phyloP scores from a whole-genome alignment of 2,329 filamentous ascomycete species.

The Aspergillus hiratsukae region DNA sequence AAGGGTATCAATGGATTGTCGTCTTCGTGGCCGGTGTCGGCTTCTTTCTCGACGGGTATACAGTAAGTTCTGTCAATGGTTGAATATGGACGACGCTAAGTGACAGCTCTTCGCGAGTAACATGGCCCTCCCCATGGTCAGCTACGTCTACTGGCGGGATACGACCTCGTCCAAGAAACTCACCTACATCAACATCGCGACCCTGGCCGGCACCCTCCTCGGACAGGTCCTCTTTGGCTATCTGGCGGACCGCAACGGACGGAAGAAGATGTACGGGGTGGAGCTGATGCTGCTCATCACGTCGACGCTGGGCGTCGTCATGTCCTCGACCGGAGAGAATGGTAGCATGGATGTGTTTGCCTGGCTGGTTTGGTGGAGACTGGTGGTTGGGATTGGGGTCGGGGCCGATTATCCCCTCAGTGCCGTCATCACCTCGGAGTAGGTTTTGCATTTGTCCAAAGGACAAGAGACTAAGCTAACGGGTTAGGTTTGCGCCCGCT shows the following conservation, averaged over 20 bases:
- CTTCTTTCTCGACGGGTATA: conserved; percentile 48
- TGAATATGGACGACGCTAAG: neutral
- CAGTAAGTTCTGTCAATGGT: conserved; percentile 18
- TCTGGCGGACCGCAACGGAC: conserved; percentile 45
- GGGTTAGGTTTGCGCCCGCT: conserved; percentile 46
- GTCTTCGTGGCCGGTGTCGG: conserved; percentile 47
- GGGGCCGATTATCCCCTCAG: conserved; percentile 66
- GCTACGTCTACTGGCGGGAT: conserved; percentile 45
- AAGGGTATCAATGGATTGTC: conserved; percentile 40
- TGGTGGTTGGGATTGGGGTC: conserved; percentile 51
- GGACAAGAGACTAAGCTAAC: neutral
- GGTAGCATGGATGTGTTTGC: conserved; percentile 43
- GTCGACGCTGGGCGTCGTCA: conserved; percentile 45
- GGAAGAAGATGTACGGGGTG: conserved; percentile 49
- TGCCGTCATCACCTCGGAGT: conserved; percentile 66
- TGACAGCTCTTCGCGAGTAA: conserved; percentile 47
- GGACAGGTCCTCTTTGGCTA: conserved; percentile 47
- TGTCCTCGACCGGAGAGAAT: conserved; percentile 41
- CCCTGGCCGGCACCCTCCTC: conserved; percentile 43
- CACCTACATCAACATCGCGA: conserved; percentile 44
- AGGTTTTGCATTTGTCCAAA: conserved; percentile 23
- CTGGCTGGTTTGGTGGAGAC: conserved; percentile 47
- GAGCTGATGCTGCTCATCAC: conserved; percentile 47
- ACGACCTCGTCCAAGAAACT: conserved; percentile 30
- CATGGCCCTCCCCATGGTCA: conserved; percentile 47